A percentile compares a stretch with the other conserved stretches of the same genome.
These are phyloP conservation scores for Fusarium hostae DNA, from an alignment of 2,329 filamentous ascomycete species.

Conservation along the genomic window DNA sequence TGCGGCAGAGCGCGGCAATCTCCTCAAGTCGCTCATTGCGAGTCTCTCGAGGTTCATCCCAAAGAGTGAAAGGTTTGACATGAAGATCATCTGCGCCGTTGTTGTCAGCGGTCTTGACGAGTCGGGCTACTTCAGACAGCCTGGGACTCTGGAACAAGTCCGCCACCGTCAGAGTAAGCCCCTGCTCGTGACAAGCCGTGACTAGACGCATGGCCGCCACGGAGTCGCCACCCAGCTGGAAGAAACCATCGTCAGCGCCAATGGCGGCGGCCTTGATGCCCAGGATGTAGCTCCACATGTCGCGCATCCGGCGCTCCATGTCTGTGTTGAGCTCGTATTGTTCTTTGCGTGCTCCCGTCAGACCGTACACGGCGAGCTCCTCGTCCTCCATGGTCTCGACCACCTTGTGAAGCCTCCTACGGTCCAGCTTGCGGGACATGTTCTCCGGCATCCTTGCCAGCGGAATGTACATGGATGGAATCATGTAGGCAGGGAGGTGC, in stretches of 20 bases:
- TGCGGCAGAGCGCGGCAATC: conserved; percentile 7
- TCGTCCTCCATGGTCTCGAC: conserved; percentile 9
- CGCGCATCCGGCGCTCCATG: background rate
- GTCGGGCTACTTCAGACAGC: conserved; percentile 7
- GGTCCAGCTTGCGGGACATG: conserved; percentile 5
- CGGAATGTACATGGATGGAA: conserved; percentile 6
- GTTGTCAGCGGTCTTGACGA: conserved; percentile 8
- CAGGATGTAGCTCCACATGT: conserved; percentile 53
- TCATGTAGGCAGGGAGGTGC: conserved; percentile 7
- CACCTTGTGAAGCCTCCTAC: conserved; percentile 8
- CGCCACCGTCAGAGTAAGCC: conserved; percentile 3
- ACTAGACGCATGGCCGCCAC: conserved; percentile 61
- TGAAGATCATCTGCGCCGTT: conserved; percentile 1
- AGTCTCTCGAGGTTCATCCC: conserved; percentile 9
- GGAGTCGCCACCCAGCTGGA: conserved; percentile 61
- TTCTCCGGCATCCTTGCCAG: conserved; percentile 8
- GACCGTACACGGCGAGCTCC: conserved; percentile 4
- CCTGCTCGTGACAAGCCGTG: conserved; percentile 17
- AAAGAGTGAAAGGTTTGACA: conserved; percentile 5
- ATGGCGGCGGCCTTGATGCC: conserved; percentile 49
- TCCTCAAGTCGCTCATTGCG: conserved; percentile 9
- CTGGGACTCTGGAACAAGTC: conserved; percentile 8
- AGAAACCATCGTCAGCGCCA: conserved; percentile 58
- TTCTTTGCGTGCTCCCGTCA: conserved; percentile 7
- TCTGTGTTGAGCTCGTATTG: conserved; percentile 8